Conservation (phyloP, 176 grass and related monocot species). For the Raddia guianensis region DNA sequence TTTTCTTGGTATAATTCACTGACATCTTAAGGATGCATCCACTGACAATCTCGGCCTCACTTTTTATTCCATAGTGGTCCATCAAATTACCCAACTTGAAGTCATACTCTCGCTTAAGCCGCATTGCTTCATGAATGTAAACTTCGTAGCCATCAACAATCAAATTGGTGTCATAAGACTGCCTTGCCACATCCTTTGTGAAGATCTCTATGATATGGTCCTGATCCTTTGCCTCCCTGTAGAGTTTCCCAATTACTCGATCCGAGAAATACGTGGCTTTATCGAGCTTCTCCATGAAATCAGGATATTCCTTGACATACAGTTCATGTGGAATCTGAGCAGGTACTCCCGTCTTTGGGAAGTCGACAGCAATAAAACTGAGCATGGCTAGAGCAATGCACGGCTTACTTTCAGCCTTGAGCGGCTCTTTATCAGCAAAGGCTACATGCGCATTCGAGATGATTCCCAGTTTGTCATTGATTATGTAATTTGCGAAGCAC, state of each 20-base stretch:
- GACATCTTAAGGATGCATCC: conserved; percentile 86
- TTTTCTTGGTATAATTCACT: conserved; percentile 73
- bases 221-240: conserved; percentile 75
- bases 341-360: conserved; percentile 86
- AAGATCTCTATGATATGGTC: conserved; percentile 53
- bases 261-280: conserved; percentile 67
- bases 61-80: conserved; percentile 92
- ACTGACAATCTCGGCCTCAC: conserved; percentile 83
- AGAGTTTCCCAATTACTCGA: conserved; percentile 81
- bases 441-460: conserved; percentile 86
- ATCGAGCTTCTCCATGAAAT: conserved; percentile 93
- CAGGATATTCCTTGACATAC: conserved; percentile 80
- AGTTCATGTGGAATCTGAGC: conserved; percentile 62
- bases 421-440: conserved; percentile 57
- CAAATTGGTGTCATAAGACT: conserved; percentile 73
- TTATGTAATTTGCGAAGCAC: conserved; percentile 88
- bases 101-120: conserved; percentile 79
- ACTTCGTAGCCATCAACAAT: conserved; percentile 70
- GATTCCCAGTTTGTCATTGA: conserved; percentile 88
- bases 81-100: conserved; percentile 88
- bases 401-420: conserved; percentile 45
- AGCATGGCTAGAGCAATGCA: conserved; percentile 75
- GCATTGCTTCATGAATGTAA: conserved; percentile 50
- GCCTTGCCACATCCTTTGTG: conserved; percentile 64
- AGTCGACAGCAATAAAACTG: conserved; percentile 88